These are phyloP conservation scores for Closterium sp. DNA, from an alignment of 139 green algal genomes.

Conservation along the genomic window DNA sequence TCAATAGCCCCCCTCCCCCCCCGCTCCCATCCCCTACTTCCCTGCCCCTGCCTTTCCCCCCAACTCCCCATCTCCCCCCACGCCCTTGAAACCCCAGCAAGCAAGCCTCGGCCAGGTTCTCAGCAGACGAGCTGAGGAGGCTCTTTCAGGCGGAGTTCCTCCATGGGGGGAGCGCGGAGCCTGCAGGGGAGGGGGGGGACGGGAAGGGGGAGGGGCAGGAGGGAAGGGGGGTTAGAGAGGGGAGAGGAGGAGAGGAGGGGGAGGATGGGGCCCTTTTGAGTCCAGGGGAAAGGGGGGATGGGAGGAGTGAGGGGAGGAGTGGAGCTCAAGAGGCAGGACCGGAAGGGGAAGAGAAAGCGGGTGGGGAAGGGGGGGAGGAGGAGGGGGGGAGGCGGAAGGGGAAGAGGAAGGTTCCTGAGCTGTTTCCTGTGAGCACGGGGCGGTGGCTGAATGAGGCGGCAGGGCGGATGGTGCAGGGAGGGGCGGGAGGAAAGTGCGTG, in stretches of 20 bases:
- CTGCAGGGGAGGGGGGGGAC: background rate
- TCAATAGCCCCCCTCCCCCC: no score
- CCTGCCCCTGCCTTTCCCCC: no score
- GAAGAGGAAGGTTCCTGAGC: background rate
- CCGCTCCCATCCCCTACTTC: no score
- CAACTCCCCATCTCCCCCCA: no score
- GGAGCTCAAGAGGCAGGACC: background rate
- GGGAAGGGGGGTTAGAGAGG: background rate
- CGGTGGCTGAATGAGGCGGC: background rate
- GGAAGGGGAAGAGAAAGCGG: background rate
- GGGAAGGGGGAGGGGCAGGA: background rate
- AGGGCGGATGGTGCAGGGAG: background rate
- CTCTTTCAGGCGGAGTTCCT: background rate
- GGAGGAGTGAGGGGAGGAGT: background rate
- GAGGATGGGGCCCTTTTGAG: background rate
- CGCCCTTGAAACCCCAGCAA: background rate
- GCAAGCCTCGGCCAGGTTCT: background rate
- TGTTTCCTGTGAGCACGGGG: background rate
- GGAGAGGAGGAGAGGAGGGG: background rate
- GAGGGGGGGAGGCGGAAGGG: background rate
- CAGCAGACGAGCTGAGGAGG: background rate
- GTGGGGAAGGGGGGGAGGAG: background rate
- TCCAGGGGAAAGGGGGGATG: background rate
- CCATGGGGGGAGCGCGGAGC: background rate
- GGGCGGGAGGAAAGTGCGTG: background rate